Base-by-base conservation (phyloP, 2,329 filamentous ascomycete species). In the Penicillium sp. region DNA sequence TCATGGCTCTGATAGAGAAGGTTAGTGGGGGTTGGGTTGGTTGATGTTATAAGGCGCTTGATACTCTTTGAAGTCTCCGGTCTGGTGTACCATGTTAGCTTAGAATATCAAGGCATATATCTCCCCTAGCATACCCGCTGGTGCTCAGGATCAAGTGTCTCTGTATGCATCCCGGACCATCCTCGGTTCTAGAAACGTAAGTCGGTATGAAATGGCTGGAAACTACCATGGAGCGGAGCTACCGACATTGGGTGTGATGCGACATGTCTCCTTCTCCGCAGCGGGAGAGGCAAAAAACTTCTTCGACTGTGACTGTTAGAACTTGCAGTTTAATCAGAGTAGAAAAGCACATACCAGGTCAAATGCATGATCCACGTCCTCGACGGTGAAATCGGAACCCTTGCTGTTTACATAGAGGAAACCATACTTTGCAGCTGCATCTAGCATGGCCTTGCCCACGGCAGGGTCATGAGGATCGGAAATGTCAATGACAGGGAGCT, bases 1-100 rank as follows among this genome's bases (percentile, higher is more conserved):
- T 98, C 78, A 97, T 92, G 32, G 87, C 89, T 75, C 90, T 93
- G 58, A 32, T 18, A 32, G 13, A 18, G 15, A 18, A 18, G 43
- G 52, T 41, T 28, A 48, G 46, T 53, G 43, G 9, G 20, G 38
- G 38, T 25, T 39, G 37, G 27, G 48, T 35, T 33, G 6, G 5
- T n/a, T 44, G 10, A 6, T 25, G 33, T 13, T 38, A 25, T 27
- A 27, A 23, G 20, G 42, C 31, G 6, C 35, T 61, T 74, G 62
- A 18, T 72, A 91, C 88, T 95, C 89, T 77, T 95, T 95, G 61
- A 89, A 89, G 65, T 95, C 90, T 13, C 89, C 88, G 28, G 84
- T 77, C 84, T 89, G 56, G 32, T 15, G 28, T 33, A 12, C 45
- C 29, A 47, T 23, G 44, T 63, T 47, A 63, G 49, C 10, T 8